These are phyloP conservation scores for Fraxinus quadrangulata DNA, from an alignment of 257 asterid species.

Conservation along the genomic window DNA sequence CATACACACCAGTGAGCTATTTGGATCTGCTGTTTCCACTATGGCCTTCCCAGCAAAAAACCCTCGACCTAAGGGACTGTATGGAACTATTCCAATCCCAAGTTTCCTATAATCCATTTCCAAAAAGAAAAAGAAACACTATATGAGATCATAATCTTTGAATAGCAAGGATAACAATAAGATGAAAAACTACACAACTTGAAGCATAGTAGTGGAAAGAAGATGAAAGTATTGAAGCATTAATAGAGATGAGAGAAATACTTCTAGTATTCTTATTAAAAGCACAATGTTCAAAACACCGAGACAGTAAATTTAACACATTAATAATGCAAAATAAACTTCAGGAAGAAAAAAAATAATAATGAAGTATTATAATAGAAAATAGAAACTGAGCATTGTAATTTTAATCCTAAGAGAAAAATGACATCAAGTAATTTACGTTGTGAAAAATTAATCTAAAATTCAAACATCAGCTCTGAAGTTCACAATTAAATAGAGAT, in stretches of 20 bases:
- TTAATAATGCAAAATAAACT: background rate
- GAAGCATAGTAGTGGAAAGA: background rate
- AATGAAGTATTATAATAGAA: no score
- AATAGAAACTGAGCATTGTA: no score
- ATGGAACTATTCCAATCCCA: constrained; percentile 68
- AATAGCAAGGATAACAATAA: background rate
- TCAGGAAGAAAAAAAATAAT: background rate
- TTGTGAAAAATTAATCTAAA: no score
- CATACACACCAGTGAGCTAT: constrained; percentile 45
- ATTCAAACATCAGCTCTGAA: no score
- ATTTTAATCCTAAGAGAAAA: no score
- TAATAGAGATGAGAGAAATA: background rate
- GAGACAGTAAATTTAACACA: background rate
- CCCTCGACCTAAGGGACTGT: constrained; percentile 59
- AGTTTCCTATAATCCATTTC: constrained; percentile 45
- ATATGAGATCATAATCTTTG: background rate
- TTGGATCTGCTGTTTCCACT: constrained; percentile 37
- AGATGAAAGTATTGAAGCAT: background rate
- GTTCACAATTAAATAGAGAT: no score
- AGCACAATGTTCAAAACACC: background rate
- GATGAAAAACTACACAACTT: no score
- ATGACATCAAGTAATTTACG: no score
- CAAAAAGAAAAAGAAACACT: background rate
- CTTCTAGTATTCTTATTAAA: no score
- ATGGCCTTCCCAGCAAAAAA: constrained; percentile 54